Base-by-base conservation (phyloP, 805 yeast genomes). In the Groenewaldozyma tartarivorans region DNA sequence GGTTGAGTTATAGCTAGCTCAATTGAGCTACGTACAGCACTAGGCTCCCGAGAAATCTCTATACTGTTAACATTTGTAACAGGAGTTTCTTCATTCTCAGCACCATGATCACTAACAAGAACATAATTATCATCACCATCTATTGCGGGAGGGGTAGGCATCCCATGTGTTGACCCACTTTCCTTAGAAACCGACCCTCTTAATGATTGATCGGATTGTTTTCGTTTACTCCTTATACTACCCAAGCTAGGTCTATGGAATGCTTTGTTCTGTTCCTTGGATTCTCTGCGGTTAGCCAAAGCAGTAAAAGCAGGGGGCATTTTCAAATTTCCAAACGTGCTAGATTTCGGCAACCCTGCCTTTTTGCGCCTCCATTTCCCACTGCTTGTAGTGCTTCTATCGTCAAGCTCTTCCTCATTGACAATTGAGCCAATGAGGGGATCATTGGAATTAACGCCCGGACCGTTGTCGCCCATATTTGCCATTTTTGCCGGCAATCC, bases 21-120 rank as follows among this genome's bases (percentile, higher is more conserved):
- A 21, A 48, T 48, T 3, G 48, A 45, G 20, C 32, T 18, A 3
- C 51, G 40, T n/a, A 48, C 43, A 22, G 40, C 27, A 17, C 45
- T 39, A 20, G 40, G 40, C 6, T 40, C 36, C 11, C 42, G 34
- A 18, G 41, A 37, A 13, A 22, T 15, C 26, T 36, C 41, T 11
- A 37, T 21, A 19, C 22, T 17, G 27, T 17, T n/a, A 5, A 18
- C 34, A n/a, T 31, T 31, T 11, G 34, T 35, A 19, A 16, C 38
- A 7, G 33, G 13, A 7, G 38, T 11, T 20, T 34, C 29, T 9
- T 24, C 29, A 24, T 24, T 24, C 13, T 24, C 29, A 24, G 29
- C 7, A 9, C 29, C 29, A 7, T 7, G 7, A 9, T 24, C 29
- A 9, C 11, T 7, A 9, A 24, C 7, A 24, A 9, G 11, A 7